These are phyloP conservation scores for Penicillium griseofulvum DNA, from an alignment of 2,329 filamentous ascomycete species.

Conservation along the genomic window DNA sequence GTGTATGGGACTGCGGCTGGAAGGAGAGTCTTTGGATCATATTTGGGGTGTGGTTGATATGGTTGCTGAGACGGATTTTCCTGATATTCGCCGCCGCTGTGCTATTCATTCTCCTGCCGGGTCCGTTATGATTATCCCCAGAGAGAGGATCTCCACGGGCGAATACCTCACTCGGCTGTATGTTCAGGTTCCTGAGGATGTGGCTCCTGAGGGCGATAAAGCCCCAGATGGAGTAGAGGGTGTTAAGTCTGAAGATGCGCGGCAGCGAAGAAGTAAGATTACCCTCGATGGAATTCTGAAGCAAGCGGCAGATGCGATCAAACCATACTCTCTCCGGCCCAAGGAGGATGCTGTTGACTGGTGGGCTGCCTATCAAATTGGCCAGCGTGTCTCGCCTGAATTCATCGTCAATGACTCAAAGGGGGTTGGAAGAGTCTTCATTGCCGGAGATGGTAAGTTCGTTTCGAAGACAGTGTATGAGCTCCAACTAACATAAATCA, in stretches of 20 bases:
- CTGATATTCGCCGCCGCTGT: conserved; percentile 76
- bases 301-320: conserved; percentile 63
- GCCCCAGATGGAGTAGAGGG: conserved; percentile 43
- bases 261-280: conserved; percentile 61
- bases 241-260: conserved; percentile 60
- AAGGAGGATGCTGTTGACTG: conserved; percentile 61
- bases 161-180: conserved; percentile 70
- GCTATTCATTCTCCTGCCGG: conserved; percentile 71
- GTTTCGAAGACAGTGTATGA: not conserved
- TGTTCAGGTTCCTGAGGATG: conserved; percentile 38
- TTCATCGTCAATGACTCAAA: conserved; percentile 61
- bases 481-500: not conserved
- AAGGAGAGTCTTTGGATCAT: conserved; percentile 66
- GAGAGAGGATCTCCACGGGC: conserved; percentile 59
- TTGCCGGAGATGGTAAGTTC: conserved; percentile 61
- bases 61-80: conserved; percentile 69
- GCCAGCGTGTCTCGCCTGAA: conserved; percentile 58
- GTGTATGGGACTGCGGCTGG: conserved; percentile 50
- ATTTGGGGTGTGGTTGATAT: conserved; percentile 77
- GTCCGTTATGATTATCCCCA: conserved; percentile 75
- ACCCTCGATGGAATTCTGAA: conserved; percentile 62
- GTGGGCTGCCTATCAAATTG: conserved; percentile 75
- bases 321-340: conserved; percentile 65
- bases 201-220: conserved; percentile 21
- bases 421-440: conserved; percentile 67